Base-by-base conservation (phyloP, 1,284 basidiomycete genomes). In the Afroboletus lepidellus region DNA sequence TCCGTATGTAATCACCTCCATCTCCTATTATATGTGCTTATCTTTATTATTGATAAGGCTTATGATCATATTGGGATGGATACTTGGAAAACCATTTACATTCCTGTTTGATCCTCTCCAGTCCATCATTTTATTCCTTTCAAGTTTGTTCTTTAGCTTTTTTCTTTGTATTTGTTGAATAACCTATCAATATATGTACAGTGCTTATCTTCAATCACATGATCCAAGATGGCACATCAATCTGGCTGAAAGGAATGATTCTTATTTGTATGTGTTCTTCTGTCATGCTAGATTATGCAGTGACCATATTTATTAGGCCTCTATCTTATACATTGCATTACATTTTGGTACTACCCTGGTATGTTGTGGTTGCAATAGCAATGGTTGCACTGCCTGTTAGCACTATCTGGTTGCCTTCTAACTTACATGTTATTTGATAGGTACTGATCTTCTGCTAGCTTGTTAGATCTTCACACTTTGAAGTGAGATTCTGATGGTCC, bases 21-120 rank as follows among this genome's bases (percentile, higher is more conserved):
- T n/a, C n/a, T n/a, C n/a, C n/a, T n/a, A n/a, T n/a, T n/a, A n/a
- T n/a, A n/a, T n/a, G n/a, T n/a, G n/a, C n/a, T n/a, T n/a, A n/a
- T n/a, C n/a, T n/a, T n/a, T n/a, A n/a, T n/a, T n/a, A n/a, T n/a
- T n/a, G n/a, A n/a, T n/a, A n/a, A 86, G 80, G 23, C 79, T 87
- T 60, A 84, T 82, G 48, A 75, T 86, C 16, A 77, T 73, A 2
- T 67, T 88, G 20, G 87, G 73, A 2, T 92, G 89, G 89, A 78
- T 81, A 18, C 71, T 85, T 34, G 76, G 74, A 33, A 90, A 88
- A 59, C 87, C 87, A 0, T 68, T 92, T 36, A 82, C 86, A 0
- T 72, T 92, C 15, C 68, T 92, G n/a, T 91, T 92, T 65, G 90
- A 93, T 60, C 87, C 89, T 0, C 86, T 89, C 61, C 84, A 92